Percentiles rank a stretch among this genome's conserved stretches.
Conservation (phyloP, 306 rosid species). For the Quercus suber region DNA sequence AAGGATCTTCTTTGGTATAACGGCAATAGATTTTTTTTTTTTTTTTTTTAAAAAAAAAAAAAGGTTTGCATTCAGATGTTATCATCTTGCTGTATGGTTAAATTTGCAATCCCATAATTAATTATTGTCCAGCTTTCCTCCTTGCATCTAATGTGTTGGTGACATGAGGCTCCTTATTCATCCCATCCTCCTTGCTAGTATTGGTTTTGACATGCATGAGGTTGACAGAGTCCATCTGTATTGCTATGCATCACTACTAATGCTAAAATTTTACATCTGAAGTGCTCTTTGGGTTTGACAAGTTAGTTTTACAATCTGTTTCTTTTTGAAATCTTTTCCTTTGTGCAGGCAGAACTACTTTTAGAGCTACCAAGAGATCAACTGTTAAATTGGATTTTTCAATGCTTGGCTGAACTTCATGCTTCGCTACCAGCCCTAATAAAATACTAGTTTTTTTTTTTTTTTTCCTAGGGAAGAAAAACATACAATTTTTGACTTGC, state of each 20-base stretch:
- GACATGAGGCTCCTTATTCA: neutral
- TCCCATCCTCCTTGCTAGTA: neutral
- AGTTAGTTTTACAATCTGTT: neutral
- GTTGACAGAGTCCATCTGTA: neutral
- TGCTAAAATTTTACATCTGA: neutral
- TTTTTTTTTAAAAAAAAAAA: neutral
- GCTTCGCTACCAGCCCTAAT: conserved; percentile 84
- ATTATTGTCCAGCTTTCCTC: neutral
- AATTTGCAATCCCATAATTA: neutral
- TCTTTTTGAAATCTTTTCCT: conserved; percentile 2
- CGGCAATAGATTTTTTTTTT: neutral
- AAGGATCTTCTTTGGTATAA: neutral
- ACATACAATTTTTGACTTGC: conserved; percentile 6
- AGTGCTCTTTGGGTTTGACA: neutral
- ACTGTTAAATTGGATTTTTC: conserved; percentile 86
- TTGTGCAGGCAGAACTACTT: conserved; percentile 87
- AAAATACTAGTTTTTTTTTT: conserved; percentile 49
- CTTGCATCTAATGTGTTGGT: neutral
- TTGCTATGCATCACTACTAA: neutral
- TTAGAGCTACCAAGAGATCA: conserved; percentile 93
- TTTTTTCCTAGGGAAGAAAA: no score
- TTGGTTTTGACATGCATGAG: neutral
- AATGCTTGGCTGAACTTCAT: conserved; percentile 88
- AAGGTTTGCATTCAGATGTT: conserved; percentile 1
- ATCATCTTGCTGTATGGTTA: conserved; percentile 3